Evolutionary conservation across 352 stramenopile species (phyloP), one percentile per base, ranked within the genome.

Genomic region (Blastocystis sp.): DNA sequence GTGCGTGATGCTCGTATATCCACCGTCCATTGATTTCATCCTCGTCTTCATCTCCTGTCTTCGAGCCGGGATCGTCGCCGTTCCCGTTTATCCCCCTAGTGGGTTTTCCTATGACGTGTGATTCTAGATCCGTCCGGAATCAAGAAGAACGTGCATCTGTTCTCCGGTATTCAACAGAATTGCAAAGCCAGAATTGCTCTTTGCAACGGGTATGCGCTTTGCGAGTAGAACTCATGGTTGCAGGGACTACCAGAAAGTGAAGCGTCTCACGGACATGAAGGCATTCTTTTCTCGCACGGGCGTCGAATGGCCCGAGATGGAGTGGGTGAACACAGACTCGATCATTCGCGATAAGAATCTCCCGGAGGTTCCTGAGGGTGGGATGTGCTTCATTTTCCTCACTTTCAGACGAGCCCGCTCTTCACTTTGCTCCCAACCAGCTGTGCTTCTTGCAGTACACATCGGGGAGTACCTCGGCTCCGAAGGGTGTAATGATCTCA

Each of bases 361-460:
- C 16, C 45, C 55, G 33, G 39, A 66, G 0, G 61, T 90, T 90
- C 50, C 79, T n/a, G 37, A 63, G 33, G 62, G 76, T 82, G 33
- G 6, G n/a, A 24, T 21, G 3, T 33, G 10, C 24, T 13, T 24
- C 31, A 6, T 13, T 65, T 6, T 13, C 62, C 16, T 88, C 24
- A 12, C 59, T 9, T 24, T 0, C n/a, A 80, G 81, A 80, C 35
- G 90, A 90, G 41, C 60, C 65, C n/a, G 62, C 62, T 2, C 35
- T 76, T 2, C 80, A 91, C 39, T 74, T 80, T 88, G 26, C 37
- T 1, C 92, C 90, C 90, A 92, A 92, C 12, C 92, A 92, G 65
- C 91, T 98, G 3, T 97, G 97, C 29, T 99, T 99, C 92, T 92
- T 99, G n/a, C 97, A 99, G 93, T 99, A 98, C 93, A 99, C 97